Conservation (phyloP, 352 stramenopile species). For the Poterioochromonas sp. region DNA sequence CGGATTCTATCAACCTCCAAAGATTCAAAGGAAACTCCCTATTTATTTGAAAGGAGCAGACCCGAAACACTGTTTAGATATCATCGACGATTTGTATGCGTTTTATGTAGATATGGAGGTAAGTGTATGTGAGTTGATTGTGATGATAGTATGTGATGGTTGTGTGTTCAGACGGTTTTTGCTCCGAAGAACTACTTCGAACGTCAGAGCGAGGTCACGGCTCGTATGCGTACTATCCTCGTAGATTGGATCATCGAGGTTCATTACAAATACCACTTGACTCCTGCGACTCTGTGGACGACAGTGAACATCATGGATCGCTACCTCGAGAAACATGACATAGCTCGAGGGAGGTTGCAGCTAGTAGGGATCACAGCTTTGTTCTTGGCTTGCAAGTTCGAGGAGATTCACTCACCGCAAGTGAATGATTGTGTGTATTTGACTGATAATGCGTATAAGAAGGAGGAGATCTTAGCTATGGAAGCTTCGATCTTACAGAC, state of each 20-base stretch:
- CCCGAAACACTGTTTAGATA: background rate
- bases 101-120: conserved; percentile 5
- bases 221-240: conserved; percentile 98
- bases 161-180: background rate
- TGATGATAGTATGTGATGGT: too few species aligned
- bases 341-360: conserved; percentile 77
- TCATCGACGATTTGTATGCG: background rate
- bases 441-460: conserved; percentile 86
- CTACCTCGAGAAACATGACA: conserved; percentile 63
- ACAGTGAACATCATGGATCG: conserved; percentile 96
- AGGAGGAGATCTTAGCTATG: conserved; percentile 71
- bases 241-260: conserved; percentile 99
- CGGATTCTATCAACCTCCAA: background rate
- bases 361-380: conserved; percentile 89
- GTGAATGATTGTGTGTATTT: conserved; percentile 91
- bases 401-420: conserved; percentile 91
- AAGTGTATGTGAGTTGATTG: background rate
- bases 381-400: conserved; percentile 92
- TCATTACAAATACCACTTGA: conserved; percentile 94
- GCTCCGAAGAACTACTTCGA: conserved; percentile 58
- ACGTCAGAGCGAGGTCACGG: conserved; percentile 90
- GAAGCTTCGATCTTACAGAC: conserved; percentile 79
- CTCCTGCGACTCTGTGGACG: conserved; percentile 89
- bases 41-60: background rate
- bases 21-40: background rate